phyloP scores from a whole-genome alignment of 768 basidiomycete genomes.

The Lepiota brunneoincarnata region DNA sequence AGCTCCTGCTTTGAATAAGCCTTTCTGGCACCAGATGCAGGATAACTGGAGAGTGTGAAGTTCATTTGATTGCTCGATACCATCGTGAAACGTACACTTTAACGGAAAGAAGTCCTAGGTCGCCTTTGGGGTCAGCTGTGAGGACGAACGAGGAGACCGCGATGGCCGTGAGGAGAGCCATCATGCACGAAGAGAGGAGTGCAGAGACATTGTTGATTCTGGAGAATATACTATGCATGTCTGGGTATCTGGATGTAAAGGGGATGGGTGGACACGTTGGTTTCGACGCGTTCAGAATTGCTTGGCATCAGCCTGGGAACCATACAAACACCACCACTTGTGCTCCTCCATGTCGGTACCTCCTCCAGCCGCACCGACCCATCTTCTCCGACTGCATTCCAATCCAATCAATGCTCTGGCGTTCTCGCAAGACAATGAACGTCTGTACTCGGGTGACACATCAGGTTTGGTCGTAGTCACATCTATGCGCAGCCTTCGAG shows the following conservation, averaged over 20 bases:
- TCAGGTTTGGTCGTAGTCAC: constrained; percentile 77
- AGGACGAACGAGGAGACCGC: constrained; percentile 73
- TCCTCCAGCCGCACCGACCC: constrained; percentile 58
- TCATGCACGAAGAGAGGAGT: constrained; percentile 70
- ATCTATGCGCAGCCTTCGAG: constrained; percentile 73
- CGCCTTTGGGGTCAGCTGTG: constrained; percentile 53
- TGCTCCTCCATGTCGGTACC: constrained; percentile 17
- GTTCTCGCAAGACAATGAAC: constrained; percentile 70
- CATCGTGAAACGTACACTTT: constrained; percentile 66
- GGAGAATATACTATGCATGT: constrained; percentile 70
- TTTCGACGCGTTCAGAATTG: constrained; percentile 8
- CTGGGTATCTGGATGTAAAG: constrained; percentile 9
- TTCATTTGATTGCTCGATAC: background rate
- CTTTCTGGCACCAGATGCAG: constrained; percentile 38
- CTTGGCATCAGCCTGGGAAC: constrained; percentile 12
- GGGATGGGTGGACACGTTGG: constrained; percentile 7
- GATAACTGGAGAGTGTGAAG: constrained; percentile 33
- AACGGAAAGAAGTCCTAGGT: constrained; percentile 56
- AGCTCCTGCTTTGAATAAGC: constrained; percentile 70
- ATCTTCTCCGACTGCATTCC: constrained; percentile 73
- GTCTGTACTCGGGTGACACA: constrained; percentile 84
- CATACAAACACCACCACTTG: background rate
- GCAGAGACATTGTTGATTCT: constrained; percentile 75
- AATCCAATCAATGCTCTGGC: constrained; percentile 57
- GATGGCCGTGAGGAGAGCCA: constrained; percentile 67